Base-by-base conservation (phyloP, 2,329 filamentous ascomycete species). In the Cladosporium colombiae region DNA sequence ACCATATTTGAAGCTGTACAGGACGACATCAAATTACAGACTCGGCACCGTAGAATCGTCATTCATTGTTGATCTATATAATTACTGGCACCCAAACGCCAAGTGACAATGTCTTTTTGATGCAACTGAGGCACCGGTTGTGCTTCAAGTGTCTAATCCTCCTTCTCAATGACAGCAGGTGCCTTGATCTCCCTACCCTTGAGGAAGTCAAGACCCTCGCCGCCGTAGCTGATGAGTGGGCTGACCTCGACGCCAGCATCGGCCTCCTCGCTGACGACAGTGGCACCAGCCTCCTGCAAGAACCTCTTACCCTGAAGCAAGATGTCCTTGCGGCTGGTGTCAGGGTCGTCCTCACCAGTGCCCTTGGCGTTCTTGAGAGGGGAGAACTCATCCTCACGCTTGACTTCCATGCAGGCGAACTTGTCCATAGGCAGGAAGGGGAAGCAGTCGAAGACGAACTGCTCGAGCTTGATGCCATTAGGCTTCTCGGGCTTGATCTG, bases 391-490 rank as follows among this genome's bases (percentile, higher is more conserved):
- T 99, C 95, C 82, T 97, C 93, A 68, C 95, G 92, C 79, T 89
- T 92, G 62, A 99, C 95, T 81, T 99, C 95, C 82, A 98, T 90
- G 80, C 89, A 96, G 27, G 93, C 95, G 76, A 99, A 99, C 81
- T 96, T 93, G 71, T 89, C 85, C 69, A 99, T 87, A 21, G 89
- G 82, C 62, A 96, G 84, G 83, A 94, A 86, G 68, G 94, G 93
- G 85, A 99, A 99, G 76, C 96, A 95, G 77, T 99, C 95, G 77
- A 99, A 99, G 68, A 99, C 93, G 74, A 98, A 99, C 81, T 98
- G 95, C 85, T 99, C 95, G 46, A 99, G 87, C 85, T 99, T 99
- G 86, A 99, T 93, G 71, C 95, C 95, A 76, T 99, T 99, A 70
- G 95, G 92, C 82, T 93, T 95, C 78, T 93, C 89, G 3, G 94